Conservation (phyloP, 2,329 filamentous ascomycete genomes). For the Huntiella savannae region DNA sequence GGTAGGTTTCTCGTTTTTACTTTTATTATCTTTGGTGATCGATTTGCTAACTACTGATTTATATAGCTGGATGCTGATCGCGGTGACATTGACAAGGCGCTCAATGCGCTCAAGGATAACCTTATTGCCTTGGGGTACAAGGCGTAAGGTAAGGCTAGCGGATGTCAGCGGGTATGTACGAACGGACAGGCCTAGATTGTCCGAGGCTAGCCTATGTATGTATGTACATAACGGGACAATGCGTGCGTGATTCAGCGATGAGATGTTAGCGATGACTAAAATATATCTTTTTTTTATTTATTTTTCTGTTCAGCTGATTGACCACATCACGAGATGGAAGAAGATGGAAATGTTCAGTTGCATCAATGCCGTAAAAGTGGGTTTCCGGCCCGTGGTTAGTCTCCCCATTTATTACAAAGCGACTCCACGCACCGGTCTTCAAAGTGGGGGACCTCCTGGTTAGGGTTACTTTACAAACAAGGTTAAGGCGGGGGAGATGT, state of each 20-base stretch:
- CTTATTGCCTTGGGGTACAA: slow-evolving; percentile 52
- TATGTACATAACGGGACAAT: no score
- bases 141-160: slow-evolving; percentile 6
- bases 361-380: slow-evolving; percentile 1
- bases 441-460: no score
- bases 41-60: slow-evolving; percentile 13
- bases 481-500: no score
- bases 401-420: not conserved
- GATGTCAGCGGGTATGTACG: no score
- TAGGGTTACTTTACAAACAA: no score
- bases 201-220: no score
- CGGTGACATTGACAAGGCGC: slow-evolving; percentile 66
- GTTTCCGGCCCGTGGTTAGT: not conserved
- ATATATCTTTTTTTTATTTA: not conserved
- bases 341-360: not conserved
- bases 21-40: slow-evolving; percentile 1
- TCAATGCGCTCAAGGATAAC: slow-evolving; percentile 56
- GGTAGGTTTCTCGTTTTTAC: slow-evolving; percentile 25
- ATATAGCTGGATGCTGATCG: slow-evolving; percentile 54
- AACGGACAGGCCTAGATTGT: no score
- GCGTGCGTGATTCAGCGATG: no score
- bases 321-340: not conserved
- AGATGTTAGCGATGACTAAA: no score
- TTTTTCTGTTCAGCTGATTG: no score
- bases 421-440: no score